Base-by-base conservation (phyloP, 75 land plant species). In the Cunninghamia lanceolata region DNA sequence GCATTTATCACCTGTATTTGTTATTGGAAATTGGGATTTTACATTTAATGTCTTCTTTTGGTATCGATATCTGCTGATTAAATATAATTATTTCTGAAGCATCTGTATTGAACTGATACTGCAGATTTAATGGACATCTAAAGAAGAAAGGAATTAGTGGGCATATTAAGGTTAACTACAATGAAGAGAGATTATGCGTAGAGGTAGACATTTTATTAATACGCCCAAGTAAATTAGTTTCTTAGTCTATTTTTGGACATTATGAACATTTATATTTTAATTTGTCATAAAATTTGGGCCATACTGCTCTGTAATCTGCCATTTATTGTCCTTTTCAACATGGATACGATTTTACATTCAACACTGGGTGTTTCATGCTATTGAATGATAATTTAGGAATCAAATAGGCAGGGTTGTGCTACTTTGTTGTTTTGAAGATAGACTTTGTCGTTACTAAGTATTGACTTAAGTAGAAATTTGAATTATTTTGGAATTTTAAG, bases 61-160 rank as follows among this genome's bases (percentile, higher is more conserved):
- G 28, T 80, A 80, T n/a, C 32, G 10, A 4, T 43, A 80, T 21
- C 40, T 21, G 46, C 46, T 43, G 46, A 43, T 43, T 43, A 43
- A 50, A 50, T 50, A 50, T 50, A 50, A 45, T 80, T 80, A 10
- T 45, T n/a, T 80, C 46, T 80, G 15, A 80, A 43, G 52, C 36
- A 32, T 73, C 14, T 25, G 21, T 43, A 3, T 11, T 80, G 15
- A 43, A 45, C 82, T 80, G 82, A 45, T 43, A 80, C 28, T 86
- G 47, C 84, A 96, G 98, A 85, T 98, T 98, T 85, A 96, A 95
- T 92, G 90, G 91, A 35, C 97, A 98, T 86, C 85, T 98, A 50
- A 74, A 90, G 66, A 98, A 88, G 91, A 98, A 96, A 89, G 99
- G 99, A 7, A 92, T 96, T 47, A 93, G 96, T 84, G 99, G 99